phyloP scores from a whole-genome alignment of 1,284 basidiomycete species.

The Cryptococcus hybrid region DNA sequence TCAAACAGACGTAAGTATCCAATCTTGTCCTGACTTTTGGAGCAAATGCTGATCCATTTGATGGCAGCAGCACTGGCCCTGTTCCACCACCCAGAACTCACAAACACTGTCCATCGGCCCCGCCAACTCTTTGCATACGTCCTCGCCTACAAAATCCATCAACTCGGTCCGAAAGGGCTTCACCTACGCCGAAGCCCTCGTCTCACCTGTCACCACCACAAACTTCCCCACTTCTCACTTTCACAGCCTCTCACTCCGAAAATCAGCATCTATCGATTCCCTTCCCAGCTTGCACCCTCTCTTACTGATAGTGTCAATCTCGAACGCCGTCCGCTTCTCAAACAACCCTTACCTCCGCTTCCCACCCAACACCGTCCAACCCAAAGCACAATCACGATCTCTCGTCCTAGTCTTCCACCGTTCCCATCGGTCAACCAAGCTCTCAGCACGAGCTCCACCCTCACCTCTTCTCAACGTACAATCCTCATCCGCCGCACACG shows the following conservation, averaged over 20 bases:
- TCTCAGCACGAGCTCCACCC: slow-evolving; percentile 17
- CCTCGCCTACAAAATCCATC: too few relatives aligned
- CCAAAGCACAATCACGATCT: neutral
- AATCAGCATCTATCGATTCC: slow-evolving; percentile 20
- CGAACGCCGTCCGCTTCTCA: slow-evolving; percentile 2
- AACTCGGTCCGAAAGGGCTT: too few relatives aligned
- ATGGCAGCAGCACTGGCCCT: slow-evolving; percentile 4
- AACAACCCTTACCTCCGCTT: slow-evolving; percentile 4
- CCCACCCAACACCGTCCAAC: neutral
- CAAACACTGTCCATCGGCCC: too few relatives aligned
- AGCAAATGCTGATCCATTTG: neutral
- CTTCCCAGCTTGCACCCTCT: slow-evolving; percentile 15
- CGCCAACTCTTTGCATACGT: too few relatives aligned
- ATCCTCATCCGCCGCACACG: slow-evolving; percentile 68
- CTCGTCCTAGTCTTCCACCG: neutral
- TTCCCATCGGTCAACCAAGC: neutral
- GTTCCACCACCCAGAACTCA: slow-evolving; percentile 9
- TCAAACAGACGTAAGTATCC: slow-evolving; percentile 8
- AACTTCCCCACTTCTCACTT: slow-evolving; percentile 13
- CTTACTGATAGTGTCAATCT: slow-evolving; percentile 17
- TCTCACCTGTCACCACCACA: neutral
- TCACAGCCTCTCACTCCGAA: neutral
- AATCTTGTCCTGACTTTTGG: neutral
- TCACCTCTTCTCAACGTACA: slow-evolving; percentile 64
- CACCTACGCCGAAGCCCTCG: too few relatives aligned